phyloP scores from a whole-genome alignment of 164 flowering plant genomes.

The Nelumbo lutea region DNA sequence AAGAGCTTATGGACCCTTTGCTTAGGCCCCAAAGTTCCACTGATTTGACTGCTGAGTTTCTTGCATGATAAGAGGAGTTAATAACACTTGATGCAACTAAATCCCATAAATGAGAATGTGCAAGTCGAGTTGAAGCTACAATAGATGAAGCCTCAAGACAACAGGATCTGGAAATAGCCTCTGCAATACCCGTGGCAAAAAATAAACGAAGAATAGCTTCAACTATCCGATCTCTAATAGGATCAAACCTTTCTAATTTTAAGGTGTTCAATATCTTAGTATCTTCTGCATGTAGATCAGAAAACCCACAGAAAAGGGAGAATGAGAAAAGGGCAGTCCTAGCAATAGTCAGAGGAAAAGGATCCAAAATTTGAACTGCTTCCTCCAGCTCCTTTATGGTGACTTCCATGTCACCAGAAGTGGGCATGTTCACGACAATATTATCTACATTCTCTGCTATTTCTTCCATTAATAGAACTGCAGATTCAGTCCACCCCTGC shows the following conservation, averaged over 20 bases:
- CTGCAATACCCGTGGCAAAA: constrained; percentile 70
- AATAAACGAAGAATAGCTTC: constrained; percentile 81
- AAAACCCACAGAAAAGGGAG: constrained; percentile 39
- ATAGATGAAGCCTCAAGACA: constrained; percentile 46
- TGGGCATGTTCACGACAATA: constrained; percentile 20
- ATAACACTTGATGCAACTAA: constrained; percentile 58
- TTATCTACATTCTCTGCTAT: constrained; percentile 68
- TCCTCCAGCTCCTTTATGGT: constrained; percentile 31
- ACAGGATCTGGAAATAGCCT: constrained; percentile 60
- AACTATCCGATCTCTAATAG: constrained; percentile 44
- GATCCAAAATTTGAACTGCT: constrained; percentile 28
- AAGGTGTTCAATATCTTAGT: constrained; percentile 21
- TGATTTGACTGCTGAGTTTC: constrained; percentile 63
- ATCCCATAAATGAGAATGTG: constrained; percentile 65
- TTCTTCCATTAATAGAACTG: constrained; percentile 80
- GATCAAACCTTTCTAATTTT: constrained; percentile 45
- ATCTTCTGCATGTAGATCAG: constrained; percentile 26
- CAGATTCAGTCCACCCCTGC: constrained; percentile 69
- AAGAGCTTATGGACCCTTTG: constrained; percentile 71
- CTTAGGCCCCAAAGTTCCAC: constrained; percentile 84
- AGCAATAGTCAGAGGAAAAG: constrained; percentile 39
- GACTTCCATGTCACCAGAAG: constrained; percentile 30
- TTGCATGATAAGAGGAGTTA: constrained; percentile 53
- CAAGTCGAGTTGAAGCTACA: constrained; percentile 48
- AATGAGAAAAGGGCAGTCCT: constrained; percentile 55